Evolutionary conservation across 352 stramenopile species (phyloP).

Genomic region (Globisporangium nodosum): DNA sequence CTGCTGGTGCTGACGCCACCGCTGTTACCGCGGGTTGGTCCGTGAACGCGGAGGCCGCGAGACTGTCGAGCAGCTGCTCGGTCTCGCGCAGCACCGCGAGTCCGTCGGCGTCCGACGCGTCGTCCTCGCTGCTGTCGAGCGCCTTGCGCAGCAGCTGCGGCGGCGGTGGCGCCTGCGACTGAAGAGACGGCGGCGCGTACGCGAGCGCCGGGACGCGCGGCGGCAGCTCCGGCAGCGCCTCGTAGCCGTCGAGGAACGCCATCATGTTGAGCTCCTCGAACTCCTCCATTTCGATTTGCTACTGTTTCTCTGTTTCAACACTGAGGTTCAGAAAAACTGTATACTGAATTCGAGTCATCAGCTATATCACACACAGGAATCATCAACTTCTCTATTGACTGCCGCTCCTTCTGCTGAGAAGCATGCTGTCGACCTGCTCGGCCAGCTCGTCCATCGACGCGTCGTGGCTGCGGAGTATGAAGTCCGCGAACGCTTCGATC

Average conservation of each 20-base stretch:
- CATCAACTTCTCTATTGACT: background rate
- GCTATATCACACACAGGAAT: background rate
- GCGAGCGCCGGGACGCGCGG: background rate
- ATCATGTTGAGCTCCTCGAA: slow-evolving; percentile 14
- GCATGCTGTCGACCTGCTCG: background rate
- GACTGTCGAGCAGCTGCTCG: slow-evolving; percentile 10
- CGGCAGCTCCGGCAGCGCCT: slow-evolving; percentile 8
- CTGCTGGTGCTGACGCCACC: background rate
- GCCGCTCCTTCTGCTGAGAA: background rate
- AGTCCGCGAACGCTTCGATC: background rate
- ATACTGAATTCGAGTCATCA: background rate
- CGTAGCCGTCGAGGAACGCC: slow-evolving; percentile 12
- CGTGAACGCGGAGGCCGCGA: slow-evolving; percentile 5
- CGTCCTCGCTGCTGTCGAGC: background rate
- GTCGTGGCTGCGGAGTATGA: background rate
- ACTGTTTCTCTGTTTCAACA: background rate
- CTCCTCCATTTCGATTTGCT: slow-evolving; percentile 7
- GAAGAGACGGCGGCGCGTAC: background rate
- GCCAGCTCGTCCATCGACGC: background rate
- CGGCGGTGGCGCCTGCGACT: background rate
- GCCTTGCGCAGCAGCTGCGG: background rate
- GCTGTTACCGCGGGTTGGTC: background rate
- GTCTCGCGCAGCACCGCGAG: slow-evolving; percentile 4
- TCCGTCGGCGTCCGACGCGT: background rate
- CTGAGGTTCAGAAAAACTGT: background rate